Evolutionary conservation across 2,329 filamentous ascomycete genomes (phyloP).

Genomic region (Diaporthe eres): DNA sequence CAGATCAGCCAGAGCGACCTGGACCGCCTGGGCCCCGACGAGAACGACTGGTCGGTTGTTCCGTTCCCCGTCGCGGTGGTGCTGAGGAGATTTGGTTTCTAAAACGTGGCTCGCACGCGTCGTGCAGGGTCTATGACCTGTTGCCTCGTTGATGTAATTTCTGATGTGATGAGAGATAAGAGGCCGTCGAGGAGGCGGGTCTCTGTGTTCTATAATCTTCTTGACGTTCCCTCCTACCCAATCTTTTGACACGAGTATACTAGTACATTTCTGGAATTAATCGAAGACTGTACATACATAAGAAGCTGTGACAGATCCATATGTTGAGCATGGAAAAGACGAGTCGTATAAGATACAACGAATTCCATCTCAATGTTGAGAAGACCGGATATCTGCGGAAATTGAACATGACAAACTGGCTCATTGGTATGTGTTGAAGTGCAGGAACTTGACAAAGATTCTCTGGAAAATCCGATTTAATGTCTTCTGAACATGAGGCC

Average conservation of each 20-base stretch:
- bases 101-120: not conserved
- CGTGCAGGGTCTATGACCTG: not conserved
- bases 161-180: not conserved
- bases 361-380: not conserved
- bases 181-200: not conserved
- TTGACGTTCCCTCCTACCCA: slow-evolving; percentile 1
- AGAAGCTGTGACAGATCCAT: too few relatives aligned
- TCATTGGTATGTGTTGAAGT: not conserved
- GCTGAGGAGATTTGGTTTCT: slow-evolving; percentile 8
- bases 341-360: not conserved
- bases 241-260: not conserved
- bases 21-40: slow-evolving; percentile 25
- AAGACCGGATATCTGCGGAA: accelerated
- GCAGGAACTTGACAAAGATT: not conserved
- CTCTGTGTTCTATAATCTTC: not conserved
- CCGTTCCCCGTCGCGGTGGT: slow-evolving; percentile 12
- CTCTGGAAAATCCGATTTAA: not conserved
- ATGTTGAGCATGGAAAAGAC: too few relatives aligned
- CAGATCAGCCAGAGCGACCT: slow-evolving; percentile 21
- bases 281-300: not conserved
- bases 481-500: not conserved
- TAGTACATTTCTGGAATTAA: slow-evolving; percentile 15
- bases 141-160: not conserved
- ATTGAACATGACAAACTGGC: not conserved
- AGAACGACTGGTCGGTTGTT: slow-evolving; percentile 23